Conservation (phyloP, 331 rosid species). For the Pyrus hybrid region DNA sequence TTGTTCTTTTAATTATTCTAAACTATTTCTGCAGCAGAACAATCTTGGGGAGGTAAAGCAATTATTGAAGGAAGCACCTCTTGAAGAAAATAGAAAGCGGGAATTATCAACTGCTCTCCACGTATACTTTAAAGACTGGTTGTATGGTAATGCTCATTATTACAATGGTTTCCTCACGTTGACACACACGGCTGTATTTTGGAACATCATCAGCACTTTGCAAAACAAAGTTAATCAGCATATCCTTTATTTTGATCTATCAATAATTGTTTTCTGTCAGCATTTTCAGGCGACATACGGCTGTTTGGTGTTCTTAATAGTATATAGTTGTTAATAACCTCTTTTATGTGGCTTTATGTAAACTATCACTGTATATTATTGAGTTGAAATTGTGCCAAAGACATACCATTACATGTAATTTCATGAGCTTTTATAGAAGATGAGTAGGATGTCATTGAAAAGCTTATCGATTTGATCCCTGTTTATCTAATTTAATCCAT, state of each 20-base stretch:
- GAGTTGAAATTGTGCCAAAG: neutral
- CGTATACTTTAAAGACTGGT: conserved; percentile 90
- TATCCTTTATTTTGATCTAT: neutral
- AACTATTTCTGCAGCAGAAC: conserved; percentile 45
- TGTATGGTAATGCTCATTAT: conserved; percentile 54
- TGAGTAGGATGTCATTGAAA: neutral
- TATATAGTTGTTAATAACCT: neutral
- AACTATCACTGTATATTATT: neutral
- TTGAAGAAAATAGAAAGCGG: conserved; percentile 80
- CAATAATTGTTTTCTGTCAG: too few relatives aligned
- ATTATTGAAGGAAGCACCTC: conserved; percentile 75
- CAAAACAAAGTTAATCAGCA: neutral
- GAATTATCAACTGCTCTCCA: conserved; percentile 92
- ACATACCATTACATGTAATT: neutral
- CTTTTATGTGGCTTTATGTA: neutral
- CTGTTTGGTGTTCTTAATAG: neutral
- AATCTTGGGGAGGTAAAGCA: conserved; percentile 70
- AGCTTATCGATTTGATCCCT: neutral
- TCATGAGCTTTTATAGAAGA: neutral
- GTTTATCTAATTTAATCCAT: neutral
- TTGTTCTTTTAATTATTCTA: neutral
- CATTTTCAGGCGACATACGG: neutral
- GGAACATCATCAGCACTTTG: neutral
- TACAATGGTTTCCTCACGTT: neutral
- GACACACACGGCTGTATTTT: neutral